Evolutionary conservation across 306 rosid species (phyloP), one percentile per base, ranked within the genome.

Genomic region (Arachis stenosperma): DNA sequence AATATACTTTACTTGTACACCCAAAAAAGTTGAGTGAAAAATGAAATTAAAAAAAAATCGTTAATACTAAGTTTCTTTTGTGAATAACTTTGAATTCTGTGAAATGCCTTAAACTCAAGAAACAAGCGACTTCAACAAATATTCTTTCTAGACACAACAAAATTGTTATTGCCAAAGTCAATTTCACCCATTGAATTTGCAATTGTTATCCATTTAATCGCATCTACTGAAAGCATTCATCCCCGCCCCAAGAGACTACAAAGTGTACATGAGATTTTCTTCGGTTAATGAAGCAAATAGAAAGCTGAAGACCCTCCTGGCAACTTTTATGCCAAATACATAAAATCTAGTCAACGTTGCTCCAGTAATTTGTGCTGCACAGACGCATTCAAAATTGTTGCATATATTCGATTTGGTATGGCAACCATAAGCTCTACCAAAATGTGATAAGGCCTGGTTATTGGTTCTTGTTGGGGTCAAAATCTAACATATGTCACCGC

Each of bases 401-500:
- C 70, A 52, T 42, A 60, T 42, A 44, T 8, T 69, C 62, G 53
- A 43, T 17, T 69, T 48, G 58, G 56, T 14, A 39, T 75, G 41
- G 60, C 73, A 62, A 50, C 57, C 63, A 69, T 40, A 56, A 62
- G 42, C 68, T 61, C 71, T 68, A 15, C 17, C 65, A 8, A 30
- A 60, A 60, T 36, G 67, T 74, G 62, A 46, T 7, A 17, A 55
- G 42, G 56, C 30, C 47, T 60, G 50, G 70, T 37, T 17, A 7
- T 44, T 6, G 27, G 22, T 30, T 52, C 17, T 76, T 48, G 62
- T 30, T 13, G 66, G 77, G 39, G 65, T 61, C 74, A 66, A 37
- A 61, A 53, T 61, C 54, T 56, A 0, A 44, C 17, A 61, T 94
- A 44, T 29, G 65, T 94, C 86, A 90, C 75, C 91, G 99, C 59